These are phyloP conservation scores for Chaetomium fimeti DNA, from an alignment of 495 filamentous ascomycete species.

Conservation along the genomic window DNA sequence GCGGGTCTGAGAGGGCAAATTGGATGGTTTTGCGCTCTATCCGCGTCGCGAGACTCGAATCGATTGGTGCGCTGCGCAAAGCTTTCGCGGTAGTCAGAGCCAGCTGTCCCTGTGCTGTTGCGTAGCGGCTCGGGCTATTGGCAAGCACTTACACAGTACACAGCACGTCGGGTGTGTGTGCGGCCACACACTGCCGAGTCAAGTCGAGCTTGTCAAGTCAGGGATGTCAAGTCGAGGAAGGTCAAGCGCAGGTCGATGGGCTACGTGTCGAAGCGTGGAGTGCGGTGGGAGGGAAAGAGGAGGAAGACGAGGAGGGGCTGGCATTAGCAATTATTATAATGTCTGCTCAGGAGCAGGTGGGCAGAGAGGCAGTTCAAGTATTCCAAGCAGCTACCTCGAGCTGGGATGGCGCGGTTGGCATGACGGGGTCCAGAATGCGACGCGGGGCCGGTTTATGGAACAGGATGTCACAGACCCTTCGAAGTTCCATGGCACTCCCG, in stretches of 20 bases:
- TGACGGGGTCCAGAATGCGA: slow-evolving; percentile 20
- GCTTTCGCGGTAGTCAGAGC: too few species aligned
- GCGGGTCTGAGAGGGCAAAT: too few species aligned
- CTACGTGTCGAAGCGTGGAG: not conserved
- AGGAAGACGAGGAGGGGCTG: slow-evolving; percentile 7
- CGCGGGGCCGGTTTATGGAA: slow-evolving; percentile 27
- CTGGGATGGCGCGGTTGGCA: slow-evolving; percentile 20
- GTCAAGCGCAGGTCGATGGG: not conserved
- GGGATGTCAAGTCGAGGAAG: not conserved
- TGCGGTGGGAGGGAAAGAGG: not conserved
- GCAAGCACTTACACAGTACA: not conserved
- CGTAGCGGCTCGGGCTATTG: not conserved
- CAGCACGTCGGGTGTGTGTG: too few species aligned
- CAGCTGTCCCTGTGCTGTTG: too few species aligned
- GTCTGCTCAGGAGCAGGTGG: not conserved
- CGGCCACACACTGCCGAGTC: not conserved
- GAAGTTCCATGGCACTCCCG: slow-evolving; percentile 37
- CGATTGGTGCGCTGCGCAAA: too few species aligned
- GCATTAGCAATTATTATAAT: slow-evolving; percentile 6
- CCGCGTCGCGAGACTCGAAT: too few species aligned
- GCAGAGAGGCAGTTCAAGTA: slow-evolving; percentile 8
- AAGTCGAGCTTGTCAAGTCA: not conserved
- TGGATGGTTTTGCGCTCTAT: too few species aligned
- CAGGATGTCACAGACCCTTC: slow-evolving; percentile 31
- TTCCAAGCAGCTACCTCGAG: slow-evolving; percentile 9